A percentile compares a stretch with the other conserved stretches of the same genome.
phyloP scores from a whole-genome alignment of 306 rosid genomes.

The Lotus japonicus region DNA sequence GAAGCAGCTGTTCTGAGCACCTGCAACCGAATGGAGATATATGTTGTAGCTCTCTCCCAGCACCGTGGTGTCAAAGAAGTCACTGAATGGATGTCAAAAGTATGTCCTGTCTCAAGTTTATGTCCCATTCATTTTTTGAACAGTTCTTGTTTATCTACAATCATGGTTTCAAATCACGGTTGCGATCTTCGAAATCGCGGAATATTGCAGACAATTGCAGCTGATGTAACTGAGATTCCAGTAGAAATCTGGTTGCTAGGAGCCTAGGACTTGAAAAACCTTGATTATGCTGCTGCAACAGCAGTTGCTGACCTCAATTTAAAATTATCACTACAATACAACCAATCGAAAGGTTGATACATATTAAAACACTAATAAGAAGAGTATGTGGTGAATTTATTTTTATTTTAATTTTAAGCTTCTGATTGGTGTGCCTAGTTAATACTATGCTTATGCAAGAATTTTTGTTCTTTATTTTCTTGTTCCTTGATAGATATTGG shows the following conservation, averaged over 20 bases:
- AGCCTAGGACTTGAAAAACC: too few species aligned
- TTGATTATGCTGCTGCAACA: too few species aligned
- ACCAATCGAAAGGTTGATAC: neutral
- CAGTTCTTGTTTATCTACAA: too few species aligned
- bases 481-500: neutral
- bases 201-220: too few species aligned
- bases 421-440: neutral
- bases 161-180: too few species aligned
- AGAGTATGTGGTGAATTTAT: neutral
- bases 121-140: neutral
- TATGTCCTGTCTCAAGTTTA: slow-evolving; percentile 5
- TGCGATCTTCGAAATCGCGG: too few species aligned
- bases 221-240: too few species aligned
- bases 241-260: too few species aligned
- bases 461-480: neutral
- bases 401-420: neutral
- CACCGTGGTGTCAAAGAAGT: slow-evolving; percentile 99
- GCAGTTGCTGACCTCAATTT: too few species aligned
- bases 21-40: slow-evolving; percentile 99
- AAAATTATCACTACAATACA: too few species aligned
- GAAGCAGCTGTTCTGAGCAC: slow-evolving; percentile 99
- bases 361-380: too few species aligned
- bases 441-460: neutral
- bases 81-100: slow-evolving; percentile 99
- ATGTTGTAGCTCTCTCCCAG: slow-evolving; percentile 94